phyloP scores from a whole-genome alignment of 2,329 filamentous ascomycete genomes.

The Alternaria consortialis region DNA sequence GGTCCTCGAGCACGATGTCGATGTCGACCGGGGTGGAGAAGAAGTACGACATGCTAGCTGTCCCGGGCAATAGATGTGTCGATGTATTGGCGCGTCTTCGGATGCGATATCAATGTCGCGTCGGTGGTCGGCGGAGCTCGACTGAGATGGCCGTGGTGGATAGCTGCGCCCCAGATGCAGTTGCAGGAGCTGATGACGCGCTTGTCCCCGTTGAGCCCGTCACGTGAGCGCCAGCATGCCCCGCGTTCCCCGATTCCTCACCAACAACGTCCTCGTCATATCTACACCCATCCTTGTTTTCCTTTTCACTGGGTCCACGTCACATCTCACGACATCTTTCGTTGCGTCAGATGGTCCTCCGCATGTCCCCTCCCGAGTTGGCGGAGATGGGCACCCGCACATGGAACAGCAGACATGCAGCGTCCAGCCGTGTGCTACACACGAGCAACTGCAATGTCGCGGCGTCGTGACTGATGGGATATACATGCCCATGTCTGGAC shows the following conservation, averaged over 20 bases:
- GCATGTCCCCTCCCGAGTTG: not conserved
- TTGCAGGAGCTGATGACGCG: constrained; percentile 27
- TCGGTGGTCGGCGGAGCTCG: constrained; percentile 29
- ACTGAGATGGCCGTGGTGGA: constrained; percentile 18
- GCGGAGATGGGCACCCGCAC: constrained; percentile 15
- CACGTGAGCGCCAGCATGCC: constrained; percentile 24
- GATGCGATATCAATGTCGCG: constrained; percentile 25
- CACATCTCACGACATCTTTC: constrained; percentile 20
- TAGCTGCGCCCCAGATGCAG: constrained; percentile 21
- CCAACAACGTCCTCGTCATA: constrained; percentile 6
- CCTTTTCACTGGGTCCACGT: constrained; percentile 24
- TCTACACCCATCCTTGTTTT: constrained; percentile 10
- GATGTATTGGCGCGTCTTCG: constrained; percentile 18
- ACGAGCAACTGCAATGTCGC: constrained; percentile 20
- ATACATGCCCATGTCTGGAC: not conserved
- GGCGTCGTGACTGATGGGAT: not conserved
- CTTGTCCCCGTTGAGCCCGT: constrained; percentile 16
- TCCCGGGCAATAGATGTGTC: constrained; percentile 14
- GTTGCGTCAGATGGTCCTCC: constrained; percentile 8
- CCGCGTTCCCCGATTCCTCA: constrained; percentile 4
- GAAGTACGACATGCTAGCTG: constrained; percentile 79
- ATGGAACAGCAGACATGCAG: constrained; percentile 7
- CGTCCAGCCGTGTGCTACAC: constrained; percentile 27
- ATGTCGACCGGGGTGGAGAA: constrained; percentile 99
- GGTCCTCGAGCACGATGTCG: constrained; percentile 95